These are phyloP conservation scores for Simplicillium sp. DNA, from an alignment of 2,329 filamentous ascomycete genomes.

Conservation along the genomic window DNA sequence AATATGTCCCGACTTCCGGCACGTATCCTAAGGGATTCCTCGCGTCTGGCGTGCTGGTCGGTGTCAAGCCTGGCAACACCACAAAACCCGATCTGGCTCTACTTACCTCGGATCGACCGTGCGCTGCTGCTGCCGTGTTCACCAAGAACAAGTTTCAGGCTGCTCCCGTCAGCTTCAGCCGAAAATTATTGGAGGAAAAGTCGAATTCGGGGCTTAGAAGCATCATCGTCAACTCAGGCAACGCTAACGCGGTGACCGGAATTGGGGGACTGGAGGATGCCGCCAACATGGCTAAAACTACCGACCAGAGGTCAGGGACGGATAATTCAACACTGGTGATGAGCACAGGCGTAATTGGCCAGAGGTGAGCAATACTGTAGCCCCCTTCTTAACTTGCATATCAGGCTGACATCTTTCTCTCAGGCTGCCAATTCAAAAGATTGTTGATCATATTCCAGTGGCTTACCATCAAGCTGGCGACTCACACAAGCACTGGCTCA, in stretches of 20 bases:
- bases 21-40: constrained; percentile 86
- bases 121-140: constrained; percentile 83
- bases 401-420: constrained; percentile 5
- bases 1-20: constrained; percentile 78
- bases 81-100: constrained; percentile 85
- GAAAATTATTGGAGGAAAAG: constrained; percentile 57
- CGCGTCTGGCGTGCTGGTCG: constrained; percentile 79
- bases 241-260: constrained; percentile 94
- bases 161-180: constrained; percentile 82
- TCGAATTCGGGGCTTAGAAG: constrained; percentile 63
- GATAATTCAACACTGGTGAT: constrained; percentile 73
- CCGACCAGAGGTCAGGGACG: constrained; percentile 52
- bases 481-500: constrained; percentile 79
- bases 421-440: constrained; percentile 84
- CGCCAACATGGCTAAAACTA: constrained; percentile 67
- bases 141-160: constrained; percentile 98
- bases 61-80: constrained; percentile 89
- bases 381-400: constrained; percentile 3
- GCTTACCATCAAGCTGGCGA: constrained; percentile 63
- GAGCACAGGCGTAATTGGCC: constrained; percentile 97
- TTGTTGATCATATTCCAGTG: constrained; percentile 69
- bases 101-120: constrained; percentile 77
- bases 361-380: constrained; percentile 46
- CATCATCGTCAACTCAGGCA: constrained; percentile 89
- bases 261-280: constrained; percentile 85